A percentile compares a stretch with the other conserved stretches of the same genome.
phyloP scores from a whole-genome alignment of 176 grass and related monocot genomes.

The Eragrostis curvula region DNA sequence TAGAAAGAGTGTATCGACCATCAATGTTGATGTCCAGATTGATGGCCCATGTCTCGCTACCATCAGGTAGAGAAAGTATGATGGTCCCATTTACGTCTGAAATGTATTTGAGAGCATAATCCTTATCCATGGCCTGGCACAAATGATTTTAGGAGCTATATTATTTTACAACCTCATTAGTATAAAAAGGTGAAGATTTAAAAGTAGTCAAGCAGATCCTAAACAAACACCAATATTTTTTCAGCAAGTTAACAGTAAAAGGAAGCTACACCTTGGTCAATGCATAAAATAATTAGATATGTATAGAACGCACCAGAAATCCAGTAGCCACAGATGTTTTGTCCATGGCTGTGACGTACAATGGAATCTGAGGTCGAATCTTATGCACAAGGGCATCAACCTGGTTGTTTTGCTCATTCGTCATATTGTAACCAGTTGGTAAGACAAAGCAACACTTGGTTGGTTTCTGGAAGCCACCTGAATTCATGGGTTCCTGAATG shows the following conservation, averaged over 20 bases:
- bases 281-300: neutral
- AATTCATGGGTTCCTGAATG: slow-evolving; percentile 17
- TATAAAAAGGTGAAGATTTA: neutral
- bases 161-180: neutral
- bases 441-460: slow-evolving; percentile 1
- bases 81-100: neutral
- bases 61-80: neutral
- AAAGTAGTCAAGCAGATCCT: neutral
- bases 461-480: neutral
- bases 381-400: slow-evolving; percentile 5
- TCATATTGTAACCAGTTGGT: slow-evolving; percentile 29
- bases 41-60: slow-evolving; percentile 31
- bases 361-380: slow-evolving; percentile 30
- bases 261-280: neutral
- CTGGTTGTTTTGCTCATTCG: slow-evolving; percentile 7
- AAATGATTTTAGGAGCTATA: neutral
- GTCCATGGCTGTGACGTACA: slow-evolving; percentile 28
- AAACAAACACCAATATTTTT: neutral
- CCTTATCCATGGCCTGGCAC: slow-evolving; percentile 15
- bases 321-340: neutral
- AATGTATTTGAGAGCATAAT: slow-evolving; percentile 36
- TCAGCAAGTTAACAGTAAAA: neutral
- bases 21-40: neutral
- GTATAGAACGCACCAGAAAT: slow-evolving; percentile 18
- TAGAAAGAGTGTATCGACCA: neutral